These are phyloP conservation scores for Tetraselmis chui DNA, from an alignment of 139 green algal species.

Conservation along the genomic window DNA sequence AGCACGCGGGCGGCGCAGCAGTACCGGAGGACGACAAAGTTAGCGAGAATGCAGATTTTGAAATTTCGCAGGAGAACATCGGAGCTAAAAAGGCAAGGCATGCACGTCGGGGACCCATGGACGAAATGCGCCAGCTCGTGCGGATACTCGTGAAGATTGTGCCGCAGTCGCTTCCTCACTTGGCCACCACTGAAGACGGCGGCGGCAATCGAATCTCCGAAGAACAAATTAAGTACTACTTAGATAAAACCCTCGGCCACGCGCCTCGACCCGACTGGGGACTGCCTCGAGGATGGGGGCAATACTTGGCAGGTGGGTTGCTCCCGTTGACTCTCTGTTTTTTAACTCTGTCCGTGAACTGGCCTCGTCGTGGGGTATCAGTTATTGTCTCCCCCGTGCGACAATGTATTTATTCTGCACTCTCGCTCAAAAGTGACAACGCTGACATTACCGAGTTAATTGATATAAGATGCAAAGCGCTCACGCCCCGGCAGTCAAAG, in stretches of 20 bases:
- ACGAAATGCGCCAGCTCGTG: conserved; percentile 86
- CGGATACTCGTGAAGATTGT: conserved; percentile 34
- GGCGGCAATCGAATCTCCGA: conserved; percentile 70
- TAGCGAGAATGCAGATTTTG: not conserved
- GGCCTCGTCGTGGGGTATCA: too few species aligned
- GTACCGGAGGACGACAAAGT: not conserved
- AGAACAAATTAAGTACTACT: conserved; percentile 74
- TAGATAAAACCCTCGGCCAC: conserved; percentile 56
- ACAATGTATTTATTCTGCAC: too few species aligned
- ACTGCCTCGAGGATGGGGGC: conserved; percentile 59
- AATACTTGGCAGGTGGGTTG: conserved; percentile 52
- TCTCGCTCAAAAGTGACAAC: too few species aligned
- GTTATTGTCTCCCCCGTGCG: too few species aligned
- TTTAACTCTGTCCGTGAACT: too few species aligned
- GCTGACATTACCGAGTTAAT: too few species aligned
- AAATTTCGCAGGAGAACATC: not conserved
- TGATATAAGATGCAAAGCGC: too few species aligned
- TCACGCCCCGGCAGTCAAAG: too few species aligned
- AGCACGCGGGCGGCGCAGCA: not conserved
- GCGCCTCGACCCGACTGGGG: conserved; percentile 68
- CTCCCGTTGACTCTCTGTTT: too few species aligned
- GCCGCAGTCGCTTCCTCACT: conserved; percentile 41
- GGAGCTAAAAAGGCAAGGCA: not conserved
- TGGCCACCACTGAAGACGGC: conserved; percentile 46
- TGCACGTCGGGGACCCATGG: conserved; percentile 70